Evolutionary conservation across 495 filamentous ascomycete species (phyloP), one percentile per base, ranked within the genome.

Genomic region (Poronia punctata): DNA sequence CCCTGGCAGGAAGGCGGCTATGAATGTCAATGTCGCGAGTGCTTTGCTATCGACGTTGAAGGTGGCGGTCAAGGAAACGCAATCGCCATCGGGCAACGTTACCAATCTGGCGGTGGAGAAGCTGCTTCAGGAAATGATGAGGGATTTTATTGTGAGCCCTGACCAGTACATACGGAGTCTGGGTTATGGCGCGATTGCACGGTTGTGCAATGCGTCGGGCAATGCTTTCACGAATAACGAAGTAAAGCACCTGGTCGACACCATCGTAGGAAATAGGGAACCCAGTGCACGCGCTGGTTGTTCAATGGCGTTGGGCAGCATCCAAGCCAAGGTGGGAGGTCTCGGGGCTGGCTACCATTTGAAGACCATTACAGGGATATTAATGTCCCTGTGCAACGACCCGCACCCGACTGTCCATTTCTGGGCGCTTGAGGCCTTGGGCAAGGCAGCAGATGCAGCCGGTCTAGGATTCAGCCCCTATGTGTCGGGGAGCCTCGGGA

Each of bases 341-440:
- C 97, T 99, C 89, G 93, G 93, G 41, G 92, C 92, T 36, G 88
- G 88, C n/a, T 84, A 88, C 52, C 92, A 99, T 59, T 67, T 99
- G 10, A 97, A 96, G 64, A 94, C 86, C 6, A 96, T 99, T 35
- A 78, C 94, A 24, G 85, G 88, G 12, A 88, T 99, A 23, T 62
- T 99, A 15, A 90, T 96, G 85, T 96, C 90, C 15, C 67, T 99
- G 5, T 86, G 88, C 61, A 93, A 84, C 50, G 92, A 99, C 54
- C 86, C 92, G n/a, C 90, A 96, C 48, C 90, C 92, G 0, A 83
- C 82, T 0, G 92, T 99, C 1, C 92, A 99, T 58, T 93, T 85
- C 58, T 97, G 88, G 86, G 88, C 92, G 11, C 70, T 99, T 23
- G 88, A 95, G 48, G 89, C 84, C 2, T 58, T 99, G 12, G 80